These are phyloP conservation scores for Pythium aristosporum DNA, from an alignment of 352 stramenopile species.

Conservation along the genomic window DNA sequence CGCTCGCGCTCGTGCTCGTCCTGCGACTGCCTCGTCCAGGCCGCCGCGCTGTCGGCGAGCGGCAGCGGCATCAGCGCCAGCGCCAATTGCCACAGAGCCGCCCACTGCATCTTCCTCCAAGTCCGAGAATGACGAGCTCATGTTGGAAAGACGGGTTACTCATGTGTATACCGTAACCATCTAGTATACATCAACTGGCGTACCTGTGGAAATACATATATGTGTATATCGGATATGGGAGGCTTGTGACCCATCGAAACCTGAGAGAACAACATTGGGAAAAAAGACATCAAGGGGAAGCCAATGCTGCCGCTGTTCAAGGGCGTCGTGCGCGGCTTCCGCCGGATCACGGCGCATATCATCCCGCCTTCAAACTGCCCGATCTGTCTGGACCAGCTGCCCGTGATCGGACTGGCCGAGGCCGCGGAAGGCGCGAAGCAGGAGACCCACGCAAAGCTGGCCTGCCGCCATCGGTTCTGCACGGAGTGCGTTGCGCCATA, in stretches of 20 bases:
- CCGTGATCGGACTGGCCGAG: constrained; percentile 39
- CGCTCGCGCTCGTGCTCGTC: constrained; percentile 51
- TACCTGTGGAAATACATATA: not conserved
- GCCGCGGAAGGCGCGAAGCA: constrained; percentile 16
- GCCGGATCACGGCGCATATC: constrained; percentile 50
- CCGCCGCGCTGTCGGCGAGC: constrained; percentile 28
- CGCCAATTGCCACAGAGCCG: constrained; percentile 54
- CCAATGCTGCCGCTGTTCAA: constrained; percentile 34
- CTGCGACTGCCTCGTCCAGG: constrained; percentile 9
- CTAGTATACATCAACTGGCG: constrained; percentile 1
- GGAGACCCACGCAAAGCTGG: constrained; percentile 29
- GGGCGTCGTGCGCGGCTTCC: constrained; percentile 50
- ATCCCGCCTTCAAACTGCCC: constrained; percentile 39
- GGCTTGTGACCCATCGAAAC: not conserved
- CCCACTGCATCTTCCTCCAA: constrained; percentile 19
- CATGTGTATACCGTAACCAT: constrained; percentile 5
- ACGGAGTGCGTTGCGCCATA: not conserved
- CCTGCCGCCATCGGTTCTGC: not conserved
- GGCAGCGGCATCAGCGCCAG: constrained; percentile 54
- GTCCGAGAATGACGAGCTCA: constrained; percentile 10
- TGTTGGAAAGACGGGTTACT: not conserved
- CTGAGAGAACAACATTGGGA: not conserved
- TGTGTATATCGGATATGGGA: not conserved
- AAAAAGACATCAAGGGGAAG: not conserved
- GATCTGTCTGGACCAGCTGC: constrained; percentile 64